phyloP scores from a whole-genome alignment of 106 monocot species.

The Ottelia alismoides region DNA sequence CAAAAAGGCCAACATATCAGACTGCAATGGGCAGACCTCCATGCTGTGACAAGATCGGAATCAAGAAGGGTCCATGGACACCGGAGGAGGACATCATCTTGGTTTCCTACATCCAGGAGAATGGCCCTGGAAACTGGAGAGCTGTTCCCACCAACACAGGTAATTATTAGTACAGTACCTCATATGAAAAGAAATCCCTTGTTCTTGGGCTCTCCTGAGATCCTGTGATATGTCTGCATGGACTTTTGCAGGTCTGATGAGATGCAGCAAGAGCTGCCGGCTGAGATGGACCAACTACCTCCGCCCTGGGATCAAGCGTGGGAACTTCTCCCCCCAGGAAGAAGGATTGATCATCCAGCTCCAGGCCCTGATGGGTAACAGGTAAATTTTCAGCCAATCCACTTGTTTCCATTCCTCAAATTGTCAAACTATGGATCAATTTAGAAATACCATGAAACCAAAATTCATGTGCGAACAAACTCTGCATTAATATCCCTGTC shows the following conservation, averaged over 20 bases:
- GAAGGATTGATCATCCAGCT: constrained; percentile 73
- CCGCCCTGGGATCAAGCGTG: constrained; percentile 80
- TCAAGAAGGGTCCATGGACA: constrained; percentile 82
- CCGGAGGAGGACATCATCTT: constrained; percentile 70
- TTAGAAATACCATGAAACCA: too few relatives aligned
- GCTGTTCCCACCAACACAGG: constrained; percentile 55
- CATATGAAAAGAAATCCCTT: neutral
- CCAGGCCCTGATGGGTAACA: constrained; percentile 62
- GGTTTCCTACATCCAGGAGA: constrained; percentile 54
- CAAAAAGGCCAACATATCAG: too few relatives aligned
- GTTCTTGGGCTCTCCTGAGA: too few relatives aligned
- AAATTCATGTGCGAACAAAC: too few relatives aligned
- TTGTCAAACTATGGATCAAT: too few relatives aligned
- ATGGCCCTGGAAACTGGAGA: constrained; percentile 62
- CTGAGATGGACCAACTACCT: constrained; percentile 92
- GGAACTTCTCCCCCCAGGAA: constrained; percentile 71
- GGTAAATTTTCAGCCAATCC: too few relatives aligned
- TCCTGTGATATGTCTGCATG: too few relatives aligned
- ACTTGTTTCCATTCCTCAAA: too few relatives aligned
- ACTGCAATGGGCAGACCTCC: constrained; percentile 52
- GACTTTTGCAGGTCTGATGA: constrained; percentile 39
- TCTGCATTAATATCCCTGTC: too few relatives aligned
- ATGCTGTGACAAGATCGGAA: constrained; percentile 47
- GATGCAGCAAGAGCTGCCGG: constrained; percentile 93
- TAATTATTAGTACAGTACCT: constrained; percentile 3